Evolutionary conservation across 352 stramenopile species (phyloP).

Genomic region (Phytophthora pseudosyringae): DNA sequence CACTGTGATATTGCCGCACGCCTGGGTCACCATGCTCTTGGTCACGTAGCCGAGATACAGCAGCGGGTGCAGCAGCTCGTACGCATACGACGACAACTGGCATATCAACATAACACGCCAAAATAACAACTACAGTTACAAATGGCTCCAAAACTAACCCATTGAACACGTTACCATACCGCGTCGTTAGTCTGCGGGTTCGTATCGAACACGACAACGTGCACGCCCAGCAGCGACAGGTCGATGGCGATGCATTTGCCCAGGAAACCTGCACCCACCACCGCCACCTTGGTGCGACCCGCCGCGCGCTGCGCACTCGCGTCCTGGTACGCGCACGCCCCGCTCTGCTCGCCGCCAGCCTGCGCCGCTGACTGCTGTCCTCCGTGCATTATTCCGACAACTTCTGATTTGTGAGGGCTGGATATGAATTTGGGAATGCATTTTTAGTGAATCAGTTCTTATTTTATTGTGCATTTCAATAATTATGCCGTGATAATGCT

Average conservation of each 20-base stretch:
- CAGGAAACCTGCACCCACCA: conserved; percentile 73
- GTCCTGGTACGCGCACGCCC: conserved; percentile 34
- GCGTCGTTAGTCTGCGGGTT: conserved; percentile 44
- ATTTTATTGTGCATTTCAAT: too few relatives aligned
- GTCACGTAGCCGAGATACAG: conserved; percentile 79
- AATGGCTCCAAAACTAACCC: neutral
- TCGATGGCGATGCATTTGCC: conserved; percentile 74
- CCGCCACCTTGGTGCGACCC: conserved; percentile 42
- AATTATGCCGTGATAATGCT: too few relatives aligned
- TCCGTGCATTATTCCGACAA: conserved; percentile 26
- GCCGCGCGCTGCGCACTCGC: conserved; percentile 16
- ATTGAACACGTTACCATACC: conserved; percentile 27
- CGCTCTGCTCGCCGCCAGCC: conserved; percentile 12
- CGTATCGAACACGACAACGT: conserved; percentile 66
- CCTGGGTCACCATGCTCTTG: conserved; percentile 75
- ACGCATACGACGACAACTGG: conserved; percentile 63
- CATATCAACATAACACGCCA: neutral
- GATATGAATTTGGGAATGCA: neutral
- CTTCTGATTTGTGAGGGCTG: conserved; percentile 15
- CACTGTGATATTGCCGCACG: conserved; percentile 55
- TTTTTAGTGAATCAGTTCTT: conserved; percentile 3
- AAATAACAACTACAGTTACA: conserved; percentile 1
- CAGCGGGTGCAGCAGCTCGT: conserved; percentile 72
- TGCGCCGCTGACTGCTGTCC: conserved; percentile 1
- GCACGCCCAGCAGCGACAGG: conserved; percentile 64